A percentile compares a stretch with the other conserved stretches of the same genome.
Conservation (phyloP, 1,139 yeast species). For the Taiozyma sp. region DNA sequence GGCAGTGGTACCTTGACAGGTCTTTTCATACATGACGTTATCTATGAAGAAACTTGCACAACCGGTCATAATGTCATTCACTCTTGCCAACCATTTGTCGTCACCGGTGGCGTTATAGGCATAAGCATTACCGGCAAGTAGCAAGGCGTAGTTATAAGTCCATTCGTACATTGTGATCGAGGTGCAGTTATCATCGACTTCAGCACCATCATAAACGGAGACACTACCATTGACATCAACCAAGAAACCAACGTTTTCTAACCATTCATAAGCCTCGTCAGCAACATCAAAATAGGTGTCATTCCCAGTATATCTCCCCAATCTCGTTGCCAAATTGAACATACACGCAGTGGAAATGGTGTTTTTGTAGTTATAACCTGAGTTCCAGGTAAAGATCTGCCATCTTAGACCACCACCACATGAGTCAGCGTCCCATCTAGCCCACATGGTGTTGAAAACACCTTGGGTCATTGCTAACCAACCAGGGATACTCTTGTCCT, state of each 20-base stretch:
- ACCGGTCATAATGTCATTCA: slow-evolving; percentile 39
- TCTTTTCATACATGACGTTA: slow-evolving; percentile 50
- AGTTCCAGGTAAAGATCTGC: slow-evolving; percentile 69
- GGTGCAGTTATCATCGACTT: slow-evolving; percentile 43
- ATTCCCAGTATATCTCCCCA: slow-evolving; percentile 56
- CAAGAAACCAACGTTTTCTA: slow-evolving; percentile 45
- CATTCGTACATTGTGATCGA: slow-evolving; percentile 46
- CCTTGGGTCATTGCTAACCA: slow-evolving; percentile 61
- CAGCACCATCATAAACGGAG: slow-evolving; percentile 56
- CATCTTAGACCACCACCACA: slow-evolving; percentile 68
- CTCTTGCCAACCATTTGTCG: slow-evolving; percentile 45
- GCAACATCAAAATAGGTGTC: slow-evolving; percentile 52
- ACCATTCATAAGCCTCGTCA: slow-evolving; percentile 56
- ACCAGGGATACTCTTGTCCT: slow-evolving; percentile 29
- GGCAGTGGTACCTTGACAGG: slow-evolving; percentile 38
- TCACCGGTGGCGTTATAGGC: slow-evolving; percentile 55
- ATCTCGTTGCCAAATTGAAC: slow-evolving; percentile 57
- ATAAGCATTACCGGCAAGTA: slow-evolving; percentile 56
- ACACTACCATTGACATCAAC: slow-evolving; percentile 33
- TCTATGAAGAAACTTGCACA: slow-evolving; percentile 38
- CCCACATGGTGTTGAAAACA: slow-evolving; percentile 48
- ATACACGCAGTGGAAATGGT: slow-evolving; percentile 63
- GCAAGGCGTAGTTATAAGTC: slow-evolving; percentile 61
- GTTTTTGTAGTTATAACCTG: slow-evolving; percentile 63
- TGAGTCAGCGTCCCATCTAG: slow-evolving; percentile 50